These are phyloP conservation scores for Oryza rufipogon DNA, from an alignment of 176 grass and related monocot species.

Conservation along the genomic window DNA sequence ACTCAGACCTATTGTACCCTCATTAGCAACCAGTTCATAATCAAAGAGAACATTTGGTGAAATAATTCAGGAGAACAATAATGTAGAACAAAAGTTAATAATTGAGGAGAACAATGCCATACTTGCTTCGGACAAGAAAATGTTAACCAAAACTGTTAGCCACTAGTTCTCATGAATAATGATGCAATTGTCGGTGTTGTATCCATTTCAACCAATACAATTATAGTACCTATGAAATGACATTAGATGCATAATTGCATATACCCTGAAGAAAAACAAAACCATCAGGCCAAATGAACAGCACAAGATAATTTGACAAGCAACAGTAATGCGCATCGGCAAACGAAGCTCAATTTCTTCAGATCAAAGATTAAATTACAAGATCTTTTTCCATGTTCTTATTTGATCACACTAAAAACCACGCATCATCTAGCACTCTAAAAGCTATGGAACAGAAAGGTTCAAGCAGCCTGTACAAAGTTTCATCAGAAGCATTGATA, in stretches of 20 bases:
- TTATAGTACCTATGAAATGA: neutral
- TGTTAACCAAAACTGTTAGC: neutral
- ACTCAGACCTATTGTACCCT: neutral
- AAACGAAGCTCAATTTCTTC: slow-evolving; percentile 27
- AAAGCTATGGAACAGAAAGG: slow-evolving; percentile 30
- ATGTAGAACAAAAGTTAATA: neutral
- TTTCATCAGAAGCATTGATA: neutral
- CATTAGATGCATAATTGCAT: neutral
- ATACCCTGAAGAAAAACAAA: neutral
- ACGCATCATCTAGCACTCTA: slow-evolving; percentile 28
- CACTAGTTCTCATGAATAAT: neutral
- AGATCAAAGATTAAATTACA: slow-evolving; percentile 28
- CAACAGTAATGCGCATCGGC: neutral
- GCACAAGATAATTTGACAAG: neutral
- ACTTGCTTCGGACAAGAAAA: neutral
- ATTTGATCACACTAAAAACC: slow-evolving; percentile 31
- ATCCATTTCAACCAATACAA: neutral
- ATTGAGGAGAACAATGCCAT: neutral
- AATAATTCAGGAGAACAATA: neutral
- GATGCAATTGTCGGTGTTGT: neutral
- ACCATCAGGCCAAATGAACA: neutral
- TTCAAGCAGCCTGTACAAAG: slow-evolving; percentile 37
- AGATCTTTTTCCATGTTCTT: slow-evolving; percentile 27
- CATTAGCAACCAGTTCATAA: neutral
- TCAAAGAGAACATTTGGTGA: neutral